Percentiles rank a stretch among this genome's conserved stretches.
Evolutionary conservation across 1,284 basidiomycete genomes (phyloP).

Genomic region (Fomes fomentarius): DNA sequence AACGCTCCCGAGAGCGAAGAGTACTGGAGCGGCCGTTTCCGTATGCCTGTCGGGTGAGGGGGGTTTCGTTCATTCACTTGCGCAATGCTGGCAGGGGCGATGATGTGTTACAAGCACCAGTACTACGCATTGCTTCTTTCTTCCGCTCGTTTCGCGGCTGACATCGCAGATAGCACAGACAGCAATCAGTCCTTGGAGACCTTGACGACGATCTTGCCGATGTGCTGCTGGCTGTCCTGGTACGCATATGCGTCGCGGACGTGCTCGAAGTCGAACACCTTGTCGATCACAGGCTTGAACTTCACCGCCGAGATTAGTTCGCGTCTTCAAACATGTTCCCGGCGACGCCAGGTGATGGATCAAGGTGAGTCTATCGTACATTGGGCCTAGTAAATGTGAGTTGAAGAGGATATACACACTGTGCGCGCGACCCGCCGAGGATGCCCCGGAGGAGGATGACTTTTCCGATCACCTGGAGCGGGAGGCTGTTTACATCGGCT

Average conservation of each 20-base stretch:
- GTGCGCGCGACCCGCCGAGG: conserved; percentile 37
- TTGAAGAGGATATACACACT: conserved; percentile 30
- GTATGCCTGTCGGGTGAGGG: conserved; percentile 21
- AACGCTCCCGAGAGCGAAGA: conserved; percentile 54
- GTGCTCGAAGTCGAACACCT: conserved; percentile 44
- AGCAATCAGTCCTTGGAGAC: conserved; percentile 28
- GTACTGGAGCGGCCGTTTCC: conserved; percentile 47
- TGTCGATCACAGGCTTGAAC: conserved; percentile 43
- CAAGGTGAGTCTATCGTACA: neutral
- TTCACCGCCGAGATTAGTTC: conserved; percentile 38
- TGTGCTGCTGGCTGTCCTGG: conserved; percentile 36
- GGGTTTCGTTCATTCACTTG: no score
- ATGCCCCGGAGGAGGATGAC: conserved; percentile 33
- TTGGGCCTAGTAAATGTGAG: neutral
- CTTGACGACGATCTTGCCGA: conserved; percentile 42
- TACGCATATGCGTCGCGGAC: conserved; percentile 41
- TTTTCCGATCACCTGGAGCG: conserved; percentile 19
- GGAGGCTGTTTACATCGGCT: conserved; percentile 20
- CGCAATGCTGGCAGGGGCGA: no score
- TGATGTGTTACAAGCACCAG: no score
- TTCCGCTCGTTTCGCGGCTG: no score
- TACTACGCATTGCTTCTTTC: no score
- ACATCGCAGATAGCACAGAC: neutral
- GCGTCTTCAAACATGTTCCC: conserved; percentile 27
- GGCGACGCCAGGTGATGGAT: no score